phyloP scores from a whole-genome alignment of 2,329 filamentous ascomycete genomes.

The Exophiala sideris region DNA sequence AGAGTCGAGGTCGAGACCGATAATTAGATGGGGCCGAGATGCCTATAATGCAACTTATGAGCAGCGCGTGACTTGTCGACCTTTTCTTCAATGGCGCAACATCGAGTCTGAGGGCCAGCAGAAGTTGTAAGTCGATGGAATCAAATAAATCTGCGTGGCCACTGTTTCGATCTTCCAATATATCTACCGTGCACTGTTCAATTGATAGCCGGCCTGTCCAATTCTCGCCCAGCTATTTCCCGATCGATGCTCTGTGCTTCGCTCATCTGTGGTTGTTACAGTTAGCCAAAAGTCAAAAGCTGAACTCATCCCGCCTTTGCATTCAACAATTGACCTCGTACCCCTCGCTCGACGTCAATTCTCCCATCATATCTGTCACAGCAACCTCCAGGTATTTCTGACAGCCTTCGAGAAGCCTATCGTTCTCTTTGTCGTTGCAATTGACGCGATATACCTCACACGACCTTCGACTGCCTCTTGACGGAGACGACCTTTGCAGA shows the following conservation, averaged over 20 bases:
- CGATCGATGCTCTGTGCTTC: neutral
- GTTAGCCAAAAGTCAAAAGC: slow-evolving; percentile 2
- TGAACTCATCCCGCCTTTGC: neutral
- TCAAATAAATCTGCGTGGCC: neutral
- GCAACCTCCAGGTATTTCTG: no score
- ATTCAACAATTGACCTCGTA: neutral
- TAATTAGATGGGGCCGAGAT: no score
- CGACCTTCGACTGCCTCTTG: no score
- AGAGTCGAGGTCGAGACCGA: no score
- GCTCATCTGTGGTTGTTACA: neutral
- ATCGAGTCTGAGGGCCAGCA: no score
- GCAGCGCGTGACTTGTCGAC: slow-evolving; percentile 1
- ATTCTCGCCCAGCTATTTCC: neutral
- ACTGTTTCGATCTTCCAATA: neutral
- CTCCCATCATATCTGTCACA: no score
- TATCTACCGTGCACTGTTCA: neutral
- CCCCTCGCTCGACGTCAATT: neutral
- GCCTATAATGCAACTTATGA: neutral
- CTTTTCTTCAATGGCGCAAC: neutral
- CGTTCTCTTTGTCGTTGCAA: no score
- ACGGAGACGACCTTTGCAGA: neutral
- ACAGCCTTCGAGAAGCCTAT: no score
- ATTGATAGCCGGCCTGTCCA: neutral
- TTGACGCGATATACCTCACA: no score
- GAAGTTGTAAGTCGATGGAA: neutral